Percentiles rank a stretch among this genome's conserved stretches.
Evolutionary conservation across 2,329 filamentous ascomycete genomes (phyloP).

Genomic region (Pyricularia grisea): DNA sequence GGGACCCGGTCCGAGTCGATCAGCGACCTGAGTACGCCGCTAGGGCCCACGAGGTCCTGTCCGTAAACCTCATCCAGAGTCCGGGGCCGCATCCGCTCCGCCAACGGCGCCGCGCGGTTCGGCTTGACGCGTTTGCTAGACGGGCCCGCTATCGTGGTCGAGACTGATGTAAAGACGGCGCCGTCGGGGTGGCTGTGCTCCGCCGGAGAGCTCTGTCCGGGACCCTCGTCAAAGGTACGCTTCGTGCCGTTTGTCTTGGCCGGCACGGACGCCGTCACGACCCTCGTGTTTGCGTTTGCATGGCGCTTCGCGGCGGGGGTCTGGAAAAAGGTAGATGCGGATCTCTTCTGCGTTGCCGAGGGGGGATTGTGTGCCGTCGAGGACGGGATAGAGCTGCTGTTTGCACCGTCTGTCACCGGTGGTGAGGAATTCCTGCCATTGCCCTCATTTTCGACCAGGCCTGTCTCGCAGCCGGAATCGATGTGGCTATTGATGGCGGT

Average conservation of each 20-base stretch:
- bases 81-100: constrained; percentile 85
- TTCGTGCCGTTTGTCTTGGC: constrained; percentile 30
- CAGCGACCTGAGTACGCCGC: constrained; percentile 75
- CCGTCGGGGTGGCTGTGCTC: constrained; percentile 2
- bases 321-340: constrained; percentile 49
- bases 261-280: not conserved
- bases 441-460: constrained; percentile 45
- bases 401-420: constrained; percentile 9
- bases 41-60: constrained; percentile 79
- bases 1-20: constrained; percentile 82
- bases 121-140: constrained; percentile 57
- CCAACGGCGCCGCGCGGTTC: constrained; percentile 69
- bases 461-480: constrained; percentile 68
- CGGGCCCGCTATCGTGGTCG: constrained; percentile 20
- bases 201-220: constrained; percentile 23
- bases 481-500: constrained; percentile 82
- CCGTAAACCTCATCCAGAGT: constrained; percentile 81
- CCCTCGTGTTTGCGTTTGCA: constrained; percentile 16
- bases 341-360: constrained; percentile 40
- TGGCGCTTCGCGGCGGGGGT: constrained; percentile 50
- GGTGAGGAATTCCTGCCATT: constrained; percentile 18
- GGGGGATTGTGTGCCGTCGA: constrained; percentile 20
- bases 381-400: constrained; percentile 19
- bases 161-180: not conserved
- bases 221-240: constrained; percentile 44